Conservation (phyloP, 345 rosid genomes). For the Arabidopsis arenosa region DNA sequence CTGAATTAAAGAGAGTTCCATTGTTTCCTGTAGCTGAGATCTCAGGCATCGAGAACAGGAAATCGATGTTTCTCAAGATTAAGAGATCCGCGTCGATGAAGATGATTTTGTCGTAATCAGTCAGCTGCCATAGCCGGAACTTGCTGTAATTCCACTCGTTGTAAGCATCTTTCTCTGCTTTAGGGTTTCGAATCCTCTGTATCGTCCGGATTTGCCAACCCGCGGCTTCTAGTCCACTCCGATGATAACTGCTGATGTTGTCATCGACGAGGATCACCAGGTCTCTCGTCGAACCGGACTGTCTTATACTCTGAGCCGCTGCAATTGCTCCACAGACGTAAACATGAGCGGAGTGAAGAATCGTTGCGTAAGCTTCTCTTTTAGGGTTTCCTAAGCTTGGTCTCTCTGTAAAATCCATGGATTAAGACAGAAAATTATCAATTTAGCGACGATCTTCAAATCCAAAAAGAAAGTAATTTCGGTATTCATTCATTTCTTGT, state of each 20-base stretch:
- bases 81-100: conserved; percentile 93
- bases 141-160: conserved; percentile 99
- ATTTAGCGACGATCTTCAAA: neutral
- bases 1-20: conserved; percentile 83
- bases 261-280: conserved; percentile 90
- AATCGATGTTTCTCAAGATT: conserved; percentile 84
- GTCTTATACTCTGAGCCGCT: conserved; percentile 92
- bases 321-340: conserved; percentile 95
- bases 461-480: neutral
- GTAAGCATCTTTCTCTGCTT: conserved; percentile 95
- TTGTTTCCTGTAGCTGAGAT: conserved; percentile 89
- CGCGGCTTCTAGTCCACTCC: conserved; percentile 86
- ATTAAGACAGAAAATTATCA: neutral
- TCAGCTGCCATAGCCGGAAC: conserved; percentile 93
- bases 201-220: conserved; percentile 92
- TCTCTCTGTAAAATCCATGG: conserved; percentile 49
- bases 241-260: conserved; percentile 72
- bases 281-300: conserved; percentile 87
- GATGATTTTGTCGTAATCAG: conserved; percentile 88
- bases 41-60: conserved; percentile 87
- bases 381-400: conserved; percentile 59
- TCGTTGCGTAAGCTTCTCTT: conserved; percentile 93
- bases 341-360: conserved; percentile 88
- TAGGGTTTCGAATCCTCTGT: conserved; percentile 88
- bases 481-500: neutral